phyloP scores from a whole-genome alignment of 345 rosid species.

The Turnera subulata region DNA sequence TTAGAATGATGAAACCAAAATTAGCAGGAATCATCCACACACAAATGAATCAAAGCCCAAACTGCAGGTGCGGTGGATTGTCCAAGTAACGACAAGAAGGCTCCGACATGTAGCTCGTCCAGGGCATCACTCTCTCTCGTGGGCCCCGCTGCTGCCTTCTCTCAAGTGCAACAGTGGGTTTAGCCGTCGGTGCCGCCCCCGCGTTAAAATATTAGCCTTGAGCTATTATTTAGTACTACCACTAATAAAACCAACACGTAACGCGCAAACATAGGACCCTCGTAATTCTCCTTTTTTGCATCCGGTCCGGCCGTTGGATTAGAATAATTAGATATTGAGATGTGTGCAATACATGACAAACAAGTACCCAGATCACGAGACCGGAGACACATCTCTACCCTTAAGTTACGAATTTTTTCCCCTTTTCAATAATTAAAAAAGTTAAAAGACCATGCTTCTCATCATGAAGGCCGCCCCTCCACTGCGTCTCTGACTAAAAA shows the following conservation, averaged over 20 bases:
- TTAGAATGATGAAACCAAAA: no score
- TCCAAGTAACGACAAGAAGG: no score
- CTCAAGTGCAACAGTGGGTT: no score
- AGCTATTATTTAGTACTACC: no score
- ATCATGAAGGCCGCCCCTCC: background rate
- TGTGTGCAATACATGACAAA: slow-evolving; percentile 11
- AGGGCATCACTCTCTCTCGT: no score
- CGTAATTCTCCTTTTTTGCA: background rate
- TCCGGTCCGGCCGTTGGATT: slow-evolving; percentile 21
- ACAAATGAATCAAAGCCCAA: no score
- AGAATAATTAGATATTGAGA: background rate
- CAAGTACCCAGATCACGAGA: slow-evolving; percentile 42
- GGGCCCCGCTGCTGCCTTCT: no score
- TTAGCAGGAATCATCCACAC: no score
- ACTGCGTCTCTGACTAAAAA: slow-evolving; percentile 17
- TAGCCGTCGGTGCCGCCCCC: slow-evolving; percentile 31
- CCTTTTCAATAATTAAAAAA: background rate
- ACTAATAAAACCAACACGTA: background rate
- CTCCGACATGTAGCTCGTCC: no score
- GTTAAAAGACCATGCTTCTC: no score
- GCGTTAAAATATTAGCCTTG: no score
- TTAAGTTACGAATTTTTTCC: background rate
- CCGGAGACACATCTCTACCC: background rate
- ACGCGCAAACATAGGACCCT: slow-evolving; percentile 16
- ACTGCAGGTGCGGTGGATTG: no score